Base-by-base conservation (phyloP, 2,329 filamentous ascomycete genomes). In the Sporothrix dimorphospora region DNA sequence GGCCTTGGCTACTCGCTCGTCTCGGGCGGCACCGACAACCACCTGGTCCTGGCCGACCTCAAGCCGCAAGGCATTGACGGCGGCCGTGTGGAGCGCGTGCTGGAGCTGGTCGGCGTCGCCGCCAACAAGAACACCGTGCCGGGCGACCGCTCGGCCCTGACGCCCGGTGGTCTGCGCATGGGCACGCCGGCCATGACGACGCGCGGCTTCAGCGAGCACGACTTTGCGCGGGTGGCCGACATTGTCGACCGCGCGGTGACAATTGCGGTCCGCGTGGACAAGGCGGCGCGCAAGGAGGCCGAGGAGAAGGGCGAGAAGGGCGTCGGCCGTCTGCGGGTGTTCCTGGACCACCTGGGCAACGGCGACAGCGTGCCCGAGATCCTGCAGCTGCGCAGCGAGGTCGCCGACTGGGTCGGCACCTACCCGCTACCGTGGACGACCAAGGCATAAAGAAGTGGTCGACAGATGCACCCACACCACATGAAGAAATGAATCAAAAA, bases 111-210 rank as follows among this genome's bases (percentile, higher is more conserved):
- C 76, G 95, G 95, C 77, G 95, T 98, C 69, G 96, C 96, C n/a
- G 92, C 93, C 80, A 99, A 99, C 87, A 99, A 99, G 88, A 99
- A 99, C 85, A 98, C 96, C 8, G 95, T 98, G 0, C 96, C 96
- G 0, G 96, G 95, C 57, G 96, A 99, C 83, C 93, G 91, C 80
- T 97, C 94, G 0, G 96, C 96, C 0, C 88, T 99, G 79, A 93
- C 95, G 75, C 96, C 96, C 16, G 95, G 95, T 76, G 96, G 96
- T 75, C 87, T 99, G 75, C 91, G 96, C 76, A 94, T 99, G 83
- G 96, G 96, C 71, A 96, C 95, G 0, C 96, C 96, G 0, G 96
- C 96, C 77, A 99, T 99, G 96, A 98, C 96, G 27, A 97, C 94
- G 21, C 90, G 96, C 74, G 96, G 95, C n/a, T 95, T 99, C 81